These are phyloP conservation scores for Teunomyces cretensis DNA, from an alignment of 805 yeast genomes.

Conservation along the genomic window DNA sequence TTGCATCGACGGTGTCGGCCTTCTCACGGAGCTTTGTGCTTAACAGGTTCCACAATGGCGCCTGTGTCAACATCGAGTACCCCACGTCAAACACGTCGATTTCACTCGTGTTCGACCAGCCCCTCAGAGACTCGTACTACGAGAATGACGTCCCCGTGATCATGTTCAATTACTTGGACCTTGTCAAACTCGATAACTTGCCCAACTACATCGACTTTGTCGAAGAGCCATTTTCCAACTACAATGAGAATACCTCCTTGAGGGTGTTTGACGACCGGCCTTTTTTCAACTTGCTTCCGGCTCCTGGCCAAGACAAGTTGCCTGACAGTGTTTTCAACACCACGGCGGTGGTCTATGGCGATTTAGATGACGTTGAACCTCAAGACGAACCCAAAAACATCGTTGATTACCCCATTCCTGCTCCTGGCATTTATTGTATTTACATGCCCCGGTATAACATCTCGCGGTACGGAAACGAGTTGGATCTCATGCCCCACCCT, in stretches of 20 bases:
- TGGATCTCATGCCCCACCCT: slow-evolving; percentile 3
- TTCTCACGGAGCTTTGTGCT: background rate
- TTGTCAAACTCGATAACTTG: slow-evolving; percentile 8
- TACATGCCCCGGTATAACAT: slow-evolving; percentile 10
- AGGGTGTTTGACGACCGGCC: background rate
- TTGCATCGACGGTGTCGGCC: background rate
- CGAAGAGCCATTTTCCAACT: slow-evolving; percentile 5
- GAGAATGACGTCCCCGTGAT: slow-evolving; percentile 9
- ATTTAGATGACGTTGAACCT: background rate
- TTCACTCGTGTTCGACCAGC: slow-evolving; percentile 5
- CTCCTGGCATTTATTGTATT: slow-evolving; percentile 12
- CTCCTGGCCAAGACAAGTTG: slow-evolving; percentile 1
- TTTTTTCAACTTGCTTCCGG: slow-evolving; percentile 1
- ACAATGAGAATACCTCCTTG: slow-evolving; percentile 5
- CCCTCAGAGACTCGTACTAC: background rate
- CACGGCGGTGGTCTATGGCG: slow-evolving; percentile 4
- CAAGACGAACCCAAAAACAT: background rate
- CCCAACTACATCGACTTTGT: slow-evolving; percentile 10
- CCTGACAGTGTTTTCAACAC: slow-evolving; percentile 5
- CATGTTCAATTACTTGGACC: slow-evolving; percentile 13
- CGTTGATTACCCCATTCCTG: slow-evolving; percentile 4
- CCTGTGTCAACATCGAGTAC: slow-evolving; percentile 10
- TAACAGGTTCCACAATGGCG: slow-evolving; percentile 9
- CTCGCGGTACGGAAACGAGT: background rate
- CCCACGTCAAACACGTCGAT: slow-evolving; percentile 6